Base-by-base conservation (phyloP, 2,329 filamentous ascomycete genomes). In the Phoma herbarum region DNA sequence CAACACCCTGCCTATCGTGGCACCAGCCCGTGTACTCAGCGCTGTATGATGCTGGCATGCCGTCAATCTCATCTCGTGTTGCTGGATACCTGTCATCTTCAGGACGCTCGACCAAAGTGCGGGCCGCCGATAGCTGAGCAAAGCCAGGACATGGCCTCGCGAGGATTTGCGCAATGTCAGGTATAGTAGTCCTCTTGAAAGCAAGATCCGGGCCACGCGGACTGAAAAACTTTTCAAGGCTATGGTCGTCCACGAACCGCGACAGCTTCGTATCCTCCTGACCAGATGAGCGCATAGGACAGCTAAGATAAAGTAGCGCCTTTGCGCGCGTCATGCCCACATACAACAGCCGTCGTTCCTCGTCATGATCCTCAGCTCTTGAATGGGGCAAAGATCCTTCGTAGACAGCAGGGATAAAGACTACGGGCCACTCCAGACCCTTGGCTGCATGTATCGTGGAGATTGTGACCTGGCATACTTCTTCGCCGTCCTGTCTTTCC, bases 381-480 rank as follows among this genome's bases (percentile, higher is more conserved):
- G 89, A 90, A 75, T 98, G 94, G 4, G 94, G 94, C 59, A 98
- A 96, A 2, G 90, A 94, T 0, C 94, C 95, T 45, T 93, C 87
- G 72, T 96, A 97, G 25, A 92, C 90, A 1, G 91, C 91, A 6
- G 95, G 93, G 16, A 98, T 88, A 75, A 98, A 98, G 1, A 98
- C 92, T 1, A 97, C 84, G 0, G 94, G 94, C 95, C 95, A 99
- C 75, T 99, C 94, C 1, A 99, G 83, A 3, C 94, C 94, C 77
- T 99, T 99, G 2, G 94, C 92, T 0, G 93, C 93, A 74, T 99
- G 94, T 11, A 99, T 97, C 0, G 94, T 99, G 6, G 93, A 97
- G 23, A 99, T 92, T 0, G 93, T 97, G 20, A 98, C 86, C 66
- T 91, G 83, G 1, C 77, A 85, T 26, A 81, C 81, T 51, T 85